These are phyloP conservation scores for Fragilaria radians DNA, from an alignment of 108 stramenopile genomes.

Conservation along the genomic window DNA sequence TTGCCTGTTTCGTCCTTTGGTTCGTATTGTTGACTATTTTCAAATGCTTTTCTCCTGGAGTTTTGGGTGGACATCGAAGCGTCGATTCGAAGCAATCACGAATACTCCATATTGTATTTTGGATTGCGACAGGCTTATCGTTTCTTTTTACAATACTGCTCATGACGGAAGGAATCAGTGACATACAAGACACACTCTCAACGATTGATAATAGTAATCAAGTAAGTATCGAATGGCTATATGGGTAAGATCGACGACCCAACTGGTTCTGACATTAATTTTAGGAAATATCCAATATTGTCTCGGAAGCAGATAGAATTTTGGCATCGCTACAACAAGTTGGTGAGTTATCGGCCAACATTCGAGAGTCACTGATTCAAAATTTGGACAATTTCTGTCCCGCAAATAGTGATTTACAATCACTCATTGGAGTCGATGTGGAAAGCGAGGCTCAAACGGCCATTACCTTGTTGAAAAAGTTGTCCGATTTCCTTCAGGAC, in stretches of 20 bases:
- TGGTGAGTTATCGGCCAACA: background rate
- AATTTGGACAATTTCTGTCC: constrained; percentile 10
- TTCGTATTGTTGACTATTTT: constrained; percentile 17
- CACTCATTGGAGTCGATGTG: constrained; percentile 1
- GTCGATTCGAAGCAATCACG: constrained; percentile 7
- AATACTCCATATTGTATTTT: constrained; percentile 1
- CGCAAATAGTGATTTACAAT: background rate
- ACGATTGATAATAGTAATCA: constrained; percentile 18
- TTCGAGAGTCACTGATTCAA: background rate
- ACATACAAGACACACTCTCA: constrained; percentile 15
- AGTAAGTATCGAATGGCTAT: background rate
- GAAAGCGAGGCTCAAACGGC: constrained; percentile 13
- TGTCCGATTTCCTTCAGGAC: constrained; percentile 16
- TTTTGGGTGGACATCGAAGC: constrained; percentile 29
- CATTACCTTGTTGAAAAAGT: constrained; percentile 17
- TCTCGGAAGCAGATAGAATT: constrained; percentile 8
- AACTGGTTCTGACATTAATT: background rate
- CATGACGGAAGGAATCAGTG: constrained; percentile 17
- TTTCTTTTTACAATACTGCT: constrained; percentile 26
- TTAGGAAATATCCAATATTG: constrained; percentile 18
- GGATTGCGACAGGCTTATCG: constrained; percentile 9
- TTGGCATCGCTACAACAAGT: constrained; percentile 3
- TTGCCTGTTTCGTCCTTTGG: constrained; percentile 27
- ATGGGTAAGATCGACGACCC: too few relatives aligned
- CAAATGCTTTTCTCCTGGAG: constrained; percentile 34